phyloP scores from a whole-genome alignment of 345 rosid species.

The Eucalyptus shirleyi region DNA sequence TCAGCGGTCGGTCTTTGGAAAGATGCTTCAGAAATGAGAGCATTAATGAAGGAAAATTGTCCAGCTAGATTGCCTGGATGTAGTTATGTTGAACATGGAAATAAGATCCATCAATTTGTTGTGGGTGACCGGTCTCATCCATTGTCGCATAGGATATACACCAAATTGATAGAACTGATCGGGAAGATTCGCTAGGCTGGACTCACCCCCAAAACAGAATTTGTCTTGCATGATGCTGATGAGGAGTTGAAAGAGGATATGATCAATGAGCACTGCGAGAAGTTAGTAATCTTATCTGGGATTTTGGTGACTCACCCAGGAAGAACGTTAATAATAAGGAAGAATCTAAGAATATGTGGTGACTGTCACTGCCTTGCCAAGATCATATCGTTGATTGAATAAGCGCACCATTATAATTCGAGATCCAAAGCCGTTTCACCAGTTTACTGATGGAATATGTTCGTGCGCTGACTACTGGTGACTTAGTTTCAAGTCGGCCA shows the following conservation, averaged over 20 bases:
- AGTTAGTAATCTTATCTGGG: conserved; percentile 63
- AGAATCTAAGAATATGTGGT: conserved; percentile 62
- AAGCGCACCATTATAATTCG: conserved; percentile 37
- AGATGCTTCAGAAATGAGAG: conserved; percentile 43
- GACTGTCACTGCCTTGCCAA: conserved; percentile 52
- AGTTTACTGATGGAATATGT: conserved; percentile 45
- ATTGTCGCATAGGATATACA: conserved; percentile 25
- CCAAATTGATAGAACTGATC: conserved; percentile 31
- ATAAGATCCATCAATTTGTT: conserved; percentile 36
- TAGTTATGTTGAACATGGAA: conserved; percentile 51
- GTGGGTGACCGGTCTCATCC: conserved; percentile 57
- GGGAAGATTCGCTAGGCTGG: conserved; percentile 30
- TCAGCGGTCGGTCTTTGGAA: conserved; percentile 54
- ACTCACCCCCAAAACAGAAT: conserved; percentile 33
- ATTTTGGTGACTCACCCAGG: conserved; percentile 26
- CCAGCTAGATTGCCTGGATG: conserved; percentile 40
- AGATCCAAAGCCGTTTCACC: conserved; percentile 68
- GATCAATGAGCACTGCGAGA: conserved; percentile 57
- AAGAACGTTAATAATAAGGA: conserved; percentile 38
- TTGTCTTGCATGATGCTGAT: conserved; percentile 54
- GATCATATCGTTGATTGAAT: conserved; percentile 41
- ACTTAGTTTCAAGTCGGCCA: neutral
- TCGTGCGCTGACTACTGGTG: conserved; percentile 67
- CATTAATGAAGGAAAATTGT: conserved; percentile 40
- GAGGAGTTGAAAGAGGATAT: conserved; percentile 53